Evolutionary conservation across 78 protist species (phyloP).

Genomic region (Dictyostelium citrinum): DNA sequence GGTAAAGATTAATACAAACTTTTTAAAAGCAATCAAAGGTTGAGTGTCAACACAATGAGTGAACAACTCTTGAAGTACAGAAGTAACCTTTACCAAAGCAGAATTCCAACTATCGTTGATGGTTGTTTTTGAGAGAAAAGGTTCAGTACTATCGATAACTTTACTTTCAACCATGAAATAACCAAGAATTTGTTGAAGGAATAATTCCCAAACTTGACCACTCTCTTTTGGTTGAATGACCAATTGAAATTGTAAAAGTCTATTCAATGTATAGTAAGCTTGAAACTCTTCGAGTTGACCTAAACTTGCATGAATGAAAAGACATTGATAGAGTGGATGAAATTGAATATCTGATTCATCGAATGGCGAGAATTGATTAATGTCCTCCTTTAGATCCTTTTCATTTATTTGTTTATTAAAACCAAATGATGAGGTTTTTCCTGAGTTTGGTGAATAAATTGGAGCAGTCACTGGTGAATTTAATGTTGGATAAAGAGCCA

Average conservation of each 20-base stretch:
- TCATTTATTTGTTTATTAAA: neutral
- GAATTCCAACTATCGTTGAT: conserved; percentile 61
- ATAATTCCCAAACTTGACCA: conserved; percentile 64
- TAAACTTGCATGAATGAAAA: conserved; percentile 39
- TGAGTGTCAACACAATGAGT: conserved; percentile 63
- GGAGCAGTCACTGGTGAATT: neutral
- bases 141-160: conserved; percentile 56
- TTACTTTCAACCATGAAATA: conserved; percentile 71
- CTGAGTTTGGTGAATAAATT: neutral
- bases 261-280: conserved; percentile 52
- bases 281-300: conserved; percentile 54
- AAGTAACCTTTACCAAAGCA: conserved; percentile 58
- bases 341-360: conserved; percentile 50
- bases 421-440: neutral
- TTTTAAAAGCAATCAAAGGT: conserved; percentile 62
- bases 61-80: conserved; percentile 49
- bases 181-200: conserved; percentile 66
- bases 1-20: conserved; percentile 62
- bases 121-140: conserved; percentile 37
- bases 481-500: neutral
- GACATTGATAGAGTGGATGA: conserved; percentile 73
- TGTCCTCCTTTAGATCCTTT: neutral
- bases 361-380: conserved; percentile 54
- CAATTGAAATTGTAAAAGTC: conserved; percentile 35
- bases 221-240: conserved; percentile 65